These are phyloP conservation scores for Apiospora sp. DNA, from an alignment of 2,329 filamentous ascomycete genomes.

Conservation along the genomic window DNA sequence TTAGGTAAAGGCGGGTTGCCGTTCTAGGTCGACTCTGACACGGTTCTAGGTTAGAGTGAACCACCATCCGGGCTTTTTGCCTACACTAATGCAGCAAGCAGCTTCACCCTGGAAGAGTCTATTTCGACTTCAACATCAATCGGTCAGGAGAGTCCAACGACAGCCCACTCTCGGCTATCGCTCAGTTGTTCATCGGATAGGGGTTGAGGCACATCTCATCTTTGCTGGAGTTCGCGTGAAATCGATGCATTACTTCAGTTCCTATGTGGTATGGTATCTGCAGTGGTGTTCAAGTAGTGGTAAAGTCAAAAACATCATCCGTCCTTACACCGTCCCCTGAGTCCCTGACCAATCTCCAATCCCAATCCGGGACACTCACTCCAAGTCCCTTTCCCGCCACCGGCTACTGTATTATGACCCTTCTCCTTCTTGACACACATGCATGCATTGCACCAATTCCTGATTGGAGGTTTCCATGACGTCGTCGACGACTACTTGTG, in stretches of 20 bases:
- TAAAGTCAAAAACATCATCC: conserved; percentile 1
- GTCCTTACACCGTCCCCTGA: background rate
- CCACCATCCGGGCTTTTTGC: background rate
- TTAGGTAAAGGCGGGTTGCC: background rate
- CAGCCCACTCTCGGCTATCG: background rate
- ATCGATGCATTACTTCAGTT: background rate
- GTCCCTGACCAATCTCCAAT: background rate
- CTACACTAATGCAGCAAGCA: background rate
- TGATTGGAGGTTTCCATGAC: background rate
- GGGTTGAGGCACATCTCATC: background rate
- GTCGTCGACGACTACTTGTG: background rate
- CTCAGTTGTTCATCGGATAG: background rate
- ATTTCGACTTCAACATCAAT: background rate
- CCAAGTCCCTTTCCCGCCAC: too few species aligned
- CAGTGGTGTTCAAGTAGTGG: conserved; percentile 1
- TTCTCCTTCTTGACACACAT: background rate
- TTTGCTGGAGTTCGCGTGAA: background rate
- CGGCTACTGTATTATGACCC: too few species aligned
- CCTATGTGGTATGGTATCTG: conserved; percentile 11
- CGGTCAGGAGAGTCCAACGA: background rate
- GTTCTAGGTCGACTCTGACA: background rate
- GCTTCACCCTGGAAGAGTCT: background rate
- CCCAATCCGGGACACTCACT: background rate
- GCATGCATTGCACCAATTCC: background rate
- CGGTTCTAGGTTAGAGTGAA: background rate